Evolutionary conservation across 208 protist species (phyloP).

Genomic region (Herpetomonas tarakana): DNA sequence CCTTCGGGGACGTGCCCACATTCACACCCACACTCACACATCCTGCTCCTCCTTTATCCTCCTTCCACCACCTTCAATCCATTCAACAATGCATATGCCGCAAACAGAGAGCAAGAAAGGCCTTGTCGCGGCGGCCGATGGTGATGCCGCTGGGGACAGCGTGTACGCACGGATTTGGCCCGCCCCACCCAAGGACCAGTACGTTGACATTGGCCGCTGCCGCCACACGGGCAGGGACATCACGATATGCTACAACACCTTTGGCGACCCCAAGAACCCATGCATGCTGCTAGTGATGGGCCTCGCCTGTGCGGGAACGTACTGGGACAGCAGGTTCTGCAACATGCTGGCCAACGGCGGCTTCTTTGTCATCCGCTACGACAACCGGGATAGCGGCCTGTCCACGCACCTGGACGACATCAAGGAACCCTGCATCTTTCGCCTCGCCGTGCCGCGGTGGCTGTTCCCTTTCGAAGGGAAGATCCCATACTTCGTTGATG

Average conservation of each 20-base stretch:
- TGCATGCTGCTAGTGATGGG: constrained; percentile 71
- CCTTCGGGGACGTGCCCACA: too few relatives aligned
- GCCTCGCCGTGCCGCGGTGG: constrained; percentile 42
- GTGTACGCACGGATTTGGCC: too few relatives aligned
- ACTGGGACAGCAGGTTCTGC: constrained; percentile 34
- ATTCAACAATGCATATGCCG: too few relatives aligned
- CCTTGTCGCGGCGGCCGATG: too few relatives aligned
- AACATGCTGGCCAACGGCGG: constrained; percentile 36
- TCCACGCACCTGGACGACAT: constrained; percentile 57
- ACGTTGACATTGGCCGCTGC: constrained; percentile 56
- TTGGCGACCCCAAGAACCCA: constrained; percentile 53
- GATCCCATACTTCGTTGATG: constrained; percentile 57
- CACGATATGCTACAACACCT: constrained; percentile 74
- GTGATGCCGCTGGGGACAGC: too few relatives aligned
- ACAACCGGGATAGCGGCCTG: constrained; percentile 71
- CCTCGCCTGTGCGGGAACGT: constrained; percentile 26
- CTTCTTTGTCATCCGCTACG: constrained; percentile 76
- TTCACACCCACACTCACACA: too few relatives aligned
- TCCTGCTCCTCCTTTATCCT: too few relatives aligned
- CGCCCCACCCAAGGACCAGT: constrained; percentile 24
- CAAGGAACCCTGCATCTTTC: constrained; percentile 16
- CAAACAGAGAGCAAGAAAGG: too few relatives aligned
- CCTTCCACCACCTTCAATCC: too few relatives aligned
- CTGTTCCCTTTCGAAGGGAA: constrained; percentile 31
- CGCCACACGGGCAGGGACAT: constrained; percentile 50